phyloP scores from a whole-genome alignment of 495 filamentous ascomycete genomes.

The Penicillium angulare region DNA sequence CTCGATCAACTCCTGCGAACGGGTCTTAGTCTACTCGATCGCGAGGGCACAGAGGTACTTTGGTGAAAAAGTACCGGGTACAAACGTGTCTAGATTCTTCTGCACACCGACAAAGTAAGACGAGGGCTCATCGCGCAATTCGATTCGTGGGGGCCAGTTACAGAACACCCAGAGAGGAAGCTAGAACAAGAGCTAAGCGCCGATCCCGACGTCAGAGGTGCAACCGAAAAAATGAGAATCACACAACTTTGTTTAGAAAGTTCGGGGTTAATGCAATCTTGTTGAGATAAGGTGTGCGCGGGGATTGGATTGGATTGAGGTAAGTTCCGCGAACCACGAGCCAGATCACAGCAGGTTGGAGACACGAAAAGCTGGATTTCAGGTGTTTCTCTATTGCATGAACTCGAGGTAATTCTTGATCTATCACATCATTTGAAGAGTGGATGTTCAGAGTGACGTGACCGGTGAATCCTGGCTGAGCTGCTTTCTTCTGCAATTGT shows the following conservation, averaged over 20 bases:
- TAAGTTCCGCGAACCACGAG: too few relatives aligned
- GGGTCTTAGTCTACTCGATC: not conserved
- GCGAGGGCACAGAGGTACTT: not conserved
- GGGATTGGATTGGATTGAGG: not conserved
- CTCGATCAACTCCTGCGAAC: not conserved
- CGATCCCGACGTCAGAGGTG: constrained; percentile 19
- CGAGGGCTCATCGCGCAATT: not conserved
- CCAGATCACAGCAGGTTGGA: too few relatives aligned
- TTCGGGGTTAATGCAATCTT: not conserved
- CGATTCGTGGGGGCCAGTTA: not conserved
- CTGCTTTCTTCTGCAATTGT: not conserved
- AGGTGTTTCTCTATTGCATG: too few relatives aligned
- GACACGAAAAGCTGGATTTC: too few relatives aligned
- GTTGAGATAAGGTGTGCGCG: too few relatives aligned
- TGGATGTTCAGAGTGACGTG: not conserved
- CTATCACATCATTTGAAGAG: not conserved
- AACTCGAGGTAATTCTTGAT: too few relatives aligned
- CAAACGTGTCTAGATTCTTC: not conserved
- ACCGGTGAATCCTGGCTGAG: not conserved
- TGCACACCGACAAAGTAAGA: not conserved
- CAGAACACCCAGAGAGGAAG: not conserved
- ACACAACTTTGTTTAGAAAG: too few relatives aligned
- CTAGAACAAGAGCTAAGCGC: constrained; percentile 1
- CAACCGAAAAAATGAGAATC: not conserved
- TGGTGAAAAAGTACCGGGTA: not conserved